Percentiles rank a stretch among this genome's conserved stretches.
These are phyloP conservation scores for Phytophthora macrochlamydospora DNA, from an alignment of 352 stramenopile genomes.

Conservation along the genomic window DNA sequence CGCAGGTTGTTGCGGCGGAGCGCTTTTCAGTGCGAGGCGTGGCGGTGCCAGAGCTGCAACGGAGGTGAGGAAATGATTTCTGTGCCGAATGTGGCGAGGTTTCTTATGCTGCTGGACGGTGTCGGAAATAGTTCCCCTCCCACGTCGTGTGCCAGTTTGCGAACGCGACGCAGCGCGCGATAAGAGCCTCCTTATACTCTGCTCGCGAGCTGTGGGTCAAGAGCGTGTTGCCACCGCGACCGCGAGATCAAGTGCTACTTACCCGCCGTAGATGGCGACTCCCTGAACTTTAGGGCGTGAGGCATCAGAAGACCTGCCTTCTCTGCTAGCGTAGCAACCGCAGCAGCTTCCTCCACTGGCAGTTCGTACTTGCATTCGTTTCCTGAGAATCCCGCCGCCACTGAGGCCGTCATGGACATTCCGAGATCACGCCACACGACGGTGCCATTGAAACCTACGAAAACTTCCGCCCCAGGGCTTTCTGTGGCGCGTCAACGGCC, in stretches of 20 bases:
- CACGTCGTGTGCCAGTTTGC: neutral
- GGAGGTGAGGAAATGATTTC: no score
- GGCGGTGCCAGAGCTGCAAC: neutral
- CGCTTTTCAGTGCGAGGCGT: no score
- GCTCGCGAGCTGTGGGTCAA: neutral
- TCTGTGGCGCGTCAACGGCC: neutral
- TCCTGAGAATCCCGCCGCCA: neutral
- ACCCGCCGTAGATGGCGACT: no score
- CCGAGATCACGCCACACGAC: neutral
- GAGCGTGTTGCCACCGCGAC: no score
- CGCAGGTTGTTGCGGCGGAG: no score
- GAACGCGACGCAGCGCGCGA: neutral
- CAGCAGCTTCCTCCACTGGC: neutral
- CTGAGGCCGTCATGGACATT: neutral
- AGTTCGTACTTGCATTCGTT: neutral
- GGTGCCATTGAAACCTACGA: conserved; percentile 5
- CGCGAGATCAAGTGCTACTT: no score
- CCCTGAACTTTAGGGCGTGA: no score
- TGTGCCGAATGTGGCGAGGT: no score
- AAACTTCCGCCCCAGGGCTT: neutral
- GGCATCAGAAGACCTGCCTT: no score
- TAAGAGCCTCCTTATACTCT: neutral
- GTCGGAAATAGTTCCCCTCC: neutral
- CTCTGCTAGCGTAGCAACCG: no score
- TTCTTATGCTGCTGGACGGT: neutral